Base-by-base conservation (phyloP, 2,329 filamentous ascomycete genomes). In the Thelonectria blattea region DNA sequence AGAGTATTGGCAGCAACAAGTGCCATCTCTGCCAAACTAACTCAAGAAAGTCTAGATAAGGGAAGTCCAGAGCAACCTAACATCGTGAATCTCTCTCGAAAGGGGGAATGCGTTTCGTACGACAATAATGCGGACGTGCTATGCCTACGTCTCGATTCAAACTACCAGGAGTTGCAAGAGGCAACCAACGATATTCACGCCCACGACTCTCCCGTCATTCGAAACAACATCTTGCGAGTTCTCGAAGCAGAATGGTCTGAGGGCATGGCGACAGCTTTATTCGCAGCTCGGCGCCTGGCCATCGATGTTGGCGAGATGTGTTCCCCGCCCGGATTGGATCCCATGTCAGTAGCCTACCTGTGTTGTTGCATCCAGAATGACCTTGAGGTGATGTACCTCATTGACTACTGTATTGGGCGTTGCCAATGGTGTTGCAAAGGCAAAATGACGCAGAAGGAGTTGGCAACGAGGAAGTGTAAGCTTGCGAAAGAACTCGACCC, bases 321-420 rank as follows among this genome's bases (percentile, higher is more conserved):
- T 18, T 48, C 20, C 15, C 45, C 20, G 22, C 24, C 45, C n/a
- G 45, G 45, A 30, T 20, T 48, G 4, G 45, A 48, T 48, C 45
- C 45, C 22, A 48, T 48, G 45, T 48, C 45, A 27, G 9, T 48
- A 48, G 45, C 45, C 5, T 48, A 48, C 24, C 45, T 48, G 14
- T 24, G 45, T 48, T 48, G 45, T 48, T 48, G 45, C 45, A 48
- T 48, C 22, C 45, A 48, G 45, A 48, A 48, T 22, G 20, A 30
- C 27, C 45, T 48, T 15, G 45, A 48, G 45, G 45, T 30, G 30
- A 14, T 48, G 20, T 48, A 48, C 45, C 20, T 48, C 18, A 22
- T 48, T 48, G 45, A 48, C 15, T 48, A 48, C 45, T 48, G 45
- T 22, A 22, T 48, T 30, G 45, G 45, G 45, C 45, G 45, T 24